Evolutionary conservation across 495 filamentous ascomycete species (phyloP).

Genomic region (Symbiotaphrina buchneri): DNA sequence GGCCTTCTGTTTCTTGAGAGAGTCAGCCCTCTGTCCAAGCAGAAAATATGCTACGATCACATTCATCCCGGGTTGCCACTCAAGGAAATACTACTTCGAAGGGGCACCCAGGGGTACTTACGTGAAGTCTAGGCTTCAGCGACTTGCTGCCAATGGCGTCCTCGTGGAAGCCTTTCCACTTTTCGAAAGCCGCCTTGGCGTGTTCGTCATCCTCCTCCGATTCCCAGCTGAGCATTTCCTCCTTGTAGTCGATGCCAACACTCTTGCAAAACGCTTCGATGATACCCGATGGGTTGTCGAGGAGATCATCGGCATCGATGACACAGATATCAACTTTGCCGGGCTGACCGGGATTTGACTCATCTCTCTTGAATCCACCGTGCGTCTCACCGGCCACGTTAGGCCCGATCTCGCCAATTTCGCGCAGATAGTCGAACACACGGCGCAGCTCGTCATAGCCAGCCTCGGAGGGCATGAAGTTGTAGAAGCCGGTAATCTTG

Average conservation of each 20-base stretch:
- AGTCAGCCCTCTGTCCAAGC: too few relatives aligned
- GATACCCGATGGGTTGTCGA: constrained; percentile 54
- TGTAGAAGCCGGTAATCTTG: constrained; percentile 58
- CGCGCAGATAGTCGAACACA: constrained; percentile 60
- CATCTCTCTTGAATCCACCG: constrained; percentile 6
- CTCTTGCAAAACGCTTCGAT: constrained; percentile 58
- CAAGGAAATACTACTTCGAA: too few relatives aligned
- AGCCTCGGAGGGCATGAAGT: constrained; percentile 69
- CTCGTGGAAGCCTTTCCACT: constrained; percentile 93
- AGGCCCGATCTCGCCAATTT: constrained; percentile 38
- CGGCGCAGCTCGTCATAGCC: constrained; percentile 74
- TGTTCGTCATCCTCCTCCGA: constrained; percentile 37
- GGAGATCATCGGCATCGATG: constrained; percentile 86
- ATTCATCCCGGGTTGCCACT: too few relatives aligned
- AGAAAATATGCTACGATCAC: too few relatives aligned
- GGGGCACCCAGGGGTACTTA: constrained; percentile 22
- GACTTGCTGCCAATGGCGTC: constrained; percentile 66
- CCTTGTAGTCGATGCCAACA: constrained; percentile 47
- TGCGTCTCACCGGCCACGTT: constrained; percentile 23
- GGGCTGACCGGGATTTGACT: not conserved
- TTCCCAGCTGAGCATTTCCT: constrained; percentile 66
- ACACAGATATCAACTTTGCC: constrained; percentile 45
- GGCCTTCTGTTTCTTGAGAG: constrained; percentile 24
- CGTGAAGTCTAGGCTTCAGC: constrained; percentile 45
- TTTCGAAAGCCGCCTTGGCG: constrained; percentile 58